A percentile compares a stretch with the other conserved stretches of the same genome.
Evolutionary conservation across 768 basidiomycete genomes (phyloP).

Genomic region (Xerocomus spinulosus): DNA sequence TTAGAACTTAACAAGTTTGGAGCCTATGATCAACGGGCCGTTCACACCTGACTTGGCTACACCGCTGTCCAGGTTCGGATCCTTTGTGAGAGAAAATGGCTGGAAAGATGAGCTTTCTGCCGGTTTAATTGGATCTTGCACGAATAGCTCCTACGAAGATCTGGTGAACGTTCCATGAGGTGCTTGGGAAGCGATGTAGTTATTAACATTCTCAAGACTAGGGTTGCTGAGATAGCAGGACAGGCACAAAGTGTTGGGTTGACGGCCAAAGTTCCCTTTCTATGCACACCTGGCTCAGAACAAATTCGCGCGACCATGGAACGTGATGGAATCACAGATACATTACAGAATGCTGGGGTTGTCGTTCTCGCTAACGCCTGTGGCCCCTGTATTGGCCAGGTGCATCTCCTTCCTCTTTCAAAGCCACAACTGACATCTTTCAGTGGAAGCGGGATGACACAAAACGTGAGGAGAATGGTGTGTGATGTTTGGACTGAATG

Average conservation of each 20-base stretch:
- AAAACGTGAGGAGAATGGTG: constrained; percentile 87
- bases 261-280: constrained; percentile 77
- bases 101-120: constrained; percentile 95
- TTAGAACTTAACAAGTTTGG: constrained; percentile 82
- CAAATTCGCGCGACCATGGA: constrained; percentile 98
- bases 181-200: neutral
- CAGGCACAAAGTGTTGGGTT: constrained; percentile 87
- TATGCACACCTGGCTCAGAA: constrained; percentile 89
- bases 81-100: constrained; percentile 74
- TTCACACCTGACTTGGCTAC: constrained; percentile 97
- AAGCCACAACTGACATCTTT: constrained; percentile 5
- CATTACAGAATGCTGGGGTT: constrained; percentile 86
- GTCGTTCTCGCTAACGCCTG: constrained; percentile 96
- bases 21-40: constrained; percentile 93
- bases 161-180: constrained; percentile 49
- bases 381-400: constrained; percentile 97
- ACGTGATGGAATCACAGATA: constrained; percentile 80
- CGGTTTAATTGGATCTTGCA: constrained; percentile 95
- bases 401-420: constrained; percentile 24
- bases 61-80: constrained; percentile 83
- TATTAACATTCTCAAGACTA: constrained; percentile 50
- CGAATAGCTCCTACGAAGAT: constrained; percentile 97
- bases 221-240: constrained; percentile 84
- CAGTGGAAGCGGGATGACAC: constrained; percentile 93
- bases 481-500: constrained; percentile 13